Conservation (phyloP, 148 eudicot genomes). For the Arctostaphylos glauca region DNA sequence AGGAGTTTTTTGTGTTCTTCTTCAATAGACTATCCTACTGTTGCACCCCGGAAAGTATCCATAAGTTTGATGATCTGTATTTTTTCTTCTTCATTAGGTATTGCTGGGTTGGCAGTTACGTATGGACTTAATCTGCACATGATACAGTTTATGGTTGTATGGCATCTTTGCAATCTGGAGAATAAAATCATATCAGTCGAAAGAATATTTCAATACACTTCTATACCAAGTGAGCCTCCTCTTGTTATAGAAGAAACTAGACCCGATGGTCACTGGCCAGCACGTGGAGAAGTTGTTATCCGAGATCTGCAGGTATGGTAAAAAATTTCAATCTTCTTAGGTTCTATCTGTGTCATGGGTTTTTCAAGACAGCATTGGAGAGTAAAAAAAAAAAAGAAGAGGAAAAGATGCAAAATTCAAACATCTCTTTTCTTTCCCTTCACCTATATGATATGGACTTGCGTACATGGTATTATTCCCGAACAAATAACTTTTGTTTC, state of each 20-base stretch:
- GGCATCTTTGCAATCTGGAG: conserved; percentile 46
- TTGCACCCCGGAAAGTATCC: not conserved
- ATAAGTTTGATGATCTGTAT: not conserved
- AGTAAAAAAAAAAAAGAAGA: not conserved
- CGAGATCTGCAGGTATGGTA: conserved; percentile 39
- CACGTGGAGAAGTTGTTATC: conserved; percentile 45
- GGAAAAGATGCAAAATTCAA: not conserved
- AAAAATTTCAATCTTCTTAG: not conserved
- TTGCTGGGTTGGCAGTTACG: conserved; percentile 62
- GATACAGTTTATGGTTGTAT: conserved; percentile 39
- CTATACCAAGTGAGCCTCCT: conserved; percentile 54
- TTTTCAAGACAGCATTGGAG: too few relatives aligned
- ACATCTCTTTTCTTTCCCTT: not conserved
- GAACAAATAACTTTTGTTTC: not conserved
- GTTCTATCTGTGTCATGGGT: not conserved
- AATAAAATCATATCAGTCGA: conserved; percentile 64
- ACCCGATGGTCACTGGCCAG: conserved; percentile 48
- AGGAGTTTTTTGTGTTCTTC: not conserved
- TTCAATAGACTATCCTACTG: not conserved
- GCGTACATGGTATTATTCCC: not conserved
- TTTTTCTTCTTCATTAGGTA: conserved; percentile 27
- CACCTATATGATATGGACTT: not conserved
- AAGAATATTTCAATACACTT: conserved; percentile 56
- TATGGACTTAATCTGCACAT: conserved; percentile 54
- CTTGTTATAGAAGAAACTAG: conserved; percentile 45